Base-by-base conservation (phyloP, 2,329 filamentous ascomycete genomes). In the Clonostachys byssicola region DNA sequence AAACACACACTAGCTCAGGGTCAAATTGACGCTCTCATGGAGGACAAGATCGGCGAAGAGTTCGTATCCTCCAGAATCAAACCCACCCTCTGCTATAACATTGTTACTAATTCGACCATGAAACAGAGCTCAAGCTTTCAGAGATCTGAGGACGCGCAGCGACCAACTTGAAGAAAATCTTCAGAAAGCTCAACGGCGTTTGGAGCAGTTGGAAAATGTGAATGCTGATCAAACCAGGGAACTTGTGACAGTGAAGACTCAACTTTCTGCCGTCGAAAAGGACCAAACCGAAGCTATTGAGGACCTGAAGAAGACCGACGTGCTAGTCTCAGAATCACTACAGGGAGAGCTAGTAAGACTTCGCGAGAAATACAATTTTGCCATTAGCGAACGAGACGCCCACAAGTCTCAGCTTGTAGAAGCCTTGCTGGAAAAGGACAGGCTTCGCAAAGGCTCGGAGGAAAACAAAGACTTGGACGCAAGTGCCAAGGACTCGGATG, bases 381-480 rank as follows among this genome's bases (percentile, higher is more conserved):
- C 76, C 44, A 69, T 66, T 50, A 66, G 72, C 47, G 79, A 84
- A 59, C 69, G 72, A 44, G 78, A 83, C 46, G 70, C 75, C 50
- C 74, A 80, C 56, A 79, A 81, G 63, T 72, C 73, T 42, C 80
- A 85, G 57, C 72, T 85, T 20, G 72, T 85, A 53, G 73, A 80
- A 39, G 75, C 78, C 41, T 69, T 85, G 16, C 68, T 85, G 42
- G 73, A 76, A 52, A 84, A 84, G 60, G 80, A 85, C 50, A 76
- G 77, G 60, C 67, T 83, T 46, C 73, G 77, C 47, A 78, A 78
- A 60, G 72, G 79, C 49, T 64, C 74, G 35, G 77, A 80, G 52
- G 70, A 73, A 44, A 62, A 63, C 47, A 70, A 61, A 47, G 71
- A 74, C 51, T 51, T 71, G 46, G 71, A 70, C 38, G 53, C 58